Percentiles rank a stretch among this genome's conserved stretches.
Evolutionary conservation across 768 basidiomycete species (phyloP).

Genomic region (Cytidiella melzeri): DNA sequence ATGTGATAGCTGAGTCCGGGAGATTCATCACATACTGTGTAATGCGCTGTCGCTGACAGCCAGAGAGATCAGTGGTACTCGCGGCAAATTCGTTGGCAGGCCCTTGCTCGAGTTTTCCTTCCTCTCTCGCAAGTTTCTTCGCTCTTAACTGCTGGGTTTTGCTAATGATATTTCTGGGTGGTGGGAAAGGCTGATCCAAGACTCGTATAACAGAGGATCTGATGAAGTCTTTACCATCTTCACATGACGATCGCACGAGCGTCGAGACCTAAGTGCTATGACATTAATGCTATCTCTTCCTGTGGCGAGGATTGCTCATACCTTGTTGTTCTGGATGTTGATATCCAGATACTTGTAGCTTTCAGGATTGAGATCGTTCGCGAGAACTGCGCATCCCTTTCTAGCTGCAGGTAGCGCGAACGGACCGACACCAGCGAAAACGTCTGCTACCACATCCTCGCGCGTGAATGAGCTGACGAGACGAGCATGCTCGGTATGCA

Average conservation of each 20-base stretch:
- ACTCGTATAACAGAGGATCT: conserved; percentile 44
- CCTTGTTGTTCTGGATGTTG: conserved; percentile 77
- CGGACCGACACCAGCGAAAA: conserved; percentile 96
- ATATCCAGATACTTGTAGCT: conserved; percentile 69
- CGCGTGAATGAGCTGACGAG: conserved; percentile 69
- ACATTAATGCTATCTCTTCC: neutral
- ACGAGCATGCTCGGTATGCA: conserved; percentile 87
- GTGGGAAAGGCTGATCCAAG: conserved; percentile 57
- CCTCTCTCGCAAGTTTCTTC: conserved; percentile 2
- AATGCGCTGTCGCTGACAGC: conserved; percentile 47
- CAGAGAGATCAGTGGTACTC: conserved; percentile 3
- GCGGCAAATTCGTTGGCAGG: neutral
- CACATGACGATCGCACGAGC: conserved; percentile 64
- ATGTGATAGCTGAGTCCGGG: conserved; percentile 85
- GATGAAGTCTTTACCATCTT: conserved; percentile 89
- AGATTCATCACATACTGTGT: conserved; percentile 97
- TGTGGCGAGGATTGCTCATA: conserved; percentile 28
- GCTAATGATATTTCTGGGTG: conserved; percentile 12
- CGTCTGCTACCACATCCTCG: conserved; percentile 82
- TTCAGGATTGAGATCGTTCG: conserved; percentile 92
- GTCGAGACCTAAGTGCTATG: conserved; percentile 49
- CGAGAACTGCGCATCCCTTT: conserved; percentile 84
- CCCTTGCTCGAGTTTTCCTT: conserved; percentile 30
- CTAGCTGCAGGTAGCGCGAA: conserved; percentile 92
- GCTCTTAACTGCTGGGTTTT: conserved; percentile 3